Percentiles rank a stretch among this genome's conserved stretches.
These are phyloP conservation scores for Cercospora janseana DNA, from an alignment of 2,329 filamentous ascomycete genomes.

Conservation along the genomic window DNA sequence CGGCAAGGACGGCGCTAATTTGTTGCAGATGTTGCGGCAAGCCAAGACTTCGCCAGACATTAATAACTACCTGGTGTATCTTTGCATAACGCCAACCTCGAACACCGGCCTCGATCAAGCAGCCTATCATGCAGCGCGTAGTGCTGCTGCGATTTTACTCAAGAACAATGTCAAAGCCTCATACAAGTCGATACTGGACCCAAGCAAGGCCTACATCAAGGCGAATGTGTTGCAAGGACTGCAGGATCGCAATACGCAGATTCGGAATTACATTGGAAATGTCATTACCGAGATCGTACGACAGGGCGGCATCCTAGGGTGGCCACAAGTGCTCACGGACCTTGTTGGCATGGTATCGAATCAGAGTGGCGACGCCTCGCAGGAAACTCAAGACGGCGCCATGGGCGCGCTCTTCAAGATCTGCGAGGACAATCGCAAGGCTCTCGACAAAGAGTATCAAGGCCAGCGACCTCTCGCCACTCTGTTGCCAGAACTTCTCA, in stretches of 20 bases:
- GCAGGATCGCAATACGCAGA: constrained; percentile 76
- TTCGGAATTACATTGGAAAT: constrained; percentile 85
- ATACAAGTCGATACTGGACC: constrained; percentile 72
- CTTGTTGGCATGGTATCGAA: constrained; percentile 77
- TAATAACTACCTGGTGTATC: constrained; percentile 93
- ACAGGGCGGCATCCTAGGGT: constrained; percentile 79
- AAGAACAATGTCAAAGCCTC: constrained; percentile 84
- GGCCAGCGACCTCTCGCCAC: constrained; percentile 84
- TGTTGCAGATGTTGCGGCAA: constrained; percentile 78
- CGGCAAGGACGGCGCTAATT: neutral
- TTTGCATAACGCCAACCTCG: constrained; percentile 71
- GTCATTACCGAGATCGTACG: constrained; percentile 90
- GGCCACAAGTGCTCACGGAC: constrained; percentile 86
- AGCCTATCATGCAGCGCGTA: constrained; percentile 71
- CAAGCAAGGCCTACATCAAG: constrained; percentile 74
- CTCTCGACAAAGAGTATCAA: constrained; percentile 82
- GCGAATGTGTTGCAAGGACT: constrained; percentile 74
- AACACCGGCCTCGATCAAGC: constrained; percentile 57
- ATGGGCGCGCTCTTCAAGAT: constrained; percentile 93
- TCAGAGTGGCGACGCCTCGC: constrained; percentile 62
- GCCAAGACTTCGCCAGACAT: constrained; percentile 87
- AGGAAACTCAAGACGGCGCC: constrained; percentile 81
- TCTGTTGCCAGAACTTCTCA: constrained; percentile 84
- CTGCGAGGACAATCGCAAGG: constrained; percentile 89
- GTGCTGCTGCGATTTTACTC: constrained; percentile 86